Evolutionary conservation across 1,284 basidiomycete genomes (phyloP), one percentile per base, ranked within the genome.

Genomic region (Boletus smithii): DNA sequence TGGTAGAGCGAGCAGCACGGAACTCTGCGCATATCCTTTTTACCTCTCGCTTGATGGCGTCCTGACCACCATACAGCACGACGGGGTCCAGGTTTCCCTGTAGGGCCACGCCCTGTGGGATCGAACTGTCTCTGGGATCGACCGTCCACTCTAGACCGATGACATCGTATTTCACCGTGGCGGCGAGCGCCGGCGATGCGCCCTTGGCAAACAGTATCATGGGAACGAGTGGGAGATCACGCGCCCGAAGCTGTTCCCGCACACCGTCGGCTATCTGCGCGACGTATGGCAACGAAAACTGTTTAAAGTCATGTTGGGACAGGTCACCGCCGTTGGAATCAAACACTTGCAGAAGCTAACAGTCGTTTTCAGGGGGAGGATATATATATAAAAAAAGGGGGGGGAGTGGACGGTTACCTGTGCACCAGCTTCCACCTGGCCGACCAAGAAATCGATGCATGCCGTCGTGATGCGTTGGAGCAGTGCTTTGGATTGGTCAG

Each of bases 81-180:
- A 80, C 81, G 11, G 94, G 94, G 69, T 99, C 97, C 68, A 97
- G 76, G 73, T 99, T 99, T 13, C 97, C 97, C 68, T 99, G 97
- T 38, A 99, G 69, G 14, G 87, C 85, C 53, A 93, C 81, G 50
- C 76, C 27, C 3, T 2, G 47, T 9, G 62, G 51, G 44, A 67
- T 47, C 6, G 49, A 34, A 13, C 67, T 57, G 37, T 83, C 81
- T 10, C 72, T 69, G 10, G 91, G 85, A 57, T 91, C 81, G 58
- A 90, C 79, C 53, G 81, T 80, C 92, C 94, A 97, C 66, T 97
- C 92, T 31, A 98, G 73, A 11, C 94, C 88, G 46, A 97, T 73
- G 11, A 86, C 85, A 61, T 95, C 87, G 74, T 95, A 97, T 1
- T 85, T 87, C 2, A 80, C 76, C 27, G 86, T 70, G 32, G 76